These are phyloP conservation scores for Stereocaulon alpinum DNA, from an alignment of 495 filamentous ascomycete genomes.

Conservation along the genomic window DNA sequence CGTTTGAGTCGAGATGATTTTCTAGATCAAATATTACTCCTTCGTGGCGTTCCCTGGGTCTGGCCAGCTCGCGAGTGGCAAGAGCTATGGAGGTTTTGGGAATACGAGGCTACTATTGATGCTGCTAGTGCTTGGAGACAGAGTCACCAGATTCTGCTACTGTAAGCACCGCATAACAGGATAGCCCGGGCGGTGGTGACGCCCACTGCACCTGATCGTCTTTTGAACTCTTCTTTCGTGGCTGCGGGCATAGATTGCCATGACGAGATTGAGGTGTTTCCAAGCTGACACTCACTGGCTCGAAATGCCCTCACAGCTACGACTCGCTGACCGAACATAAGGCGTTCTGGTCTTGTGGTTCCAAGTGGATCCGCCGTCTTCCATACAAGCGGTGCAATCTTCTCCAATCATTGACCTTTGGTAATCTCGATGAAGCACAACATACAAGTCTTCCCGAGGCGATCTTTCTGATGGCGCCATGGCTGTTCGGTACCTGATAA, in stretches of 20 bases:
- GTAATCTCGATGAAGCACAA: slow-evolving; percentile 8
- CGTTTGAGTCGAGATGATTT: neutral
- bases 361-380: neutral
- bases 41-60: neutral
- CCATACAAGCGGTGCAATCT: slow-evolving; percentile 8
- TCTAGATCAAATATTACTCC: neutral
- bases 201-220: neutral
- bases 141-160: neutral
- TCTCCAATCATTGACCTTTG: slow-evolving; percentile 4
- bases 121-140: neutral
- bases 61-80: neutral
- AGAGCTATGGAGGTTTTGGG: neutral
- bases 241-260: neutral
- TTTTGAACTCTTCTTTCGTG: neutral
- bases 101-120: slow-evolving; percentile 1
- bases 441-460: neutral
- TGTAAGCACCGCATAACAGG: neutral
- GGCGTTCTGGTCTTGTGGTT: slow-evolving; percentile 2
- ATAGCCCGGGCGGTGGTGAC: neutral
- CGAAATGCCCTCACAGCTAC: slow-evolving; percentile 4
- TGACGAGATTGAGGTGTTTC: neutral
- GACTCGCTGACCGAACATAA: neutral
- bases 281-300: slow-evolving; percentile 1
- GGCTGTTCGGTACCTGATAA: slow-evolving; percentile 7
- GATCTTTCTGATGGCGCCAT: slow-evolving; percentile 6